Base-by-base conservation (phyloP, 23 red algal species). In the Gracilaria gracilis region DNA sequence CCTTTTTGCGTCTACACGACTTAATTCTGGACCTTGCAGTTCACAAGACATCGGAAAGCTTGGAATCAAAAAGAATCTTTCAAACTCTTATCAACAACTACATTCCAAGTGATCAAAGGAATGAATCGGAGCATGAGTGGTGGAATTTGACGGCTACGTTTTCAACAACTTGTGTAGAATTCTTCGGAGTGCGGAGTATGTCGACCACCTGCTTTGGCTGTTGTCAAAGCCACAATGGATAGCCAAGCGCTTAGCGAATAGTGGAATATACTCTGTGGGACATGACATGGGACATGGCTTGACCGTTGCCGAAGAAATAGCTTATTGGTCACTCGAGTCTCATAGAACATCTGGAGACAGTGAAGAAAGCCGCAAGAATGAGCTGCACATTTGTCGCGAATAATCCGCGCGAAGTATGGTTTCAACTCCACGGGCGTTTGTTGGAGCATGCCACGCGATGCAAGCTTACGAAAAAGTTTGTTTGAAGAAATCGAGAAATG, bases 351-450 rank as follows among this genome's bases (percentile, higher is more conserved):
- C 39, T 74, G 69, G 69, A 74, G 16, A 74, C 28, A 29, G 39
- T 74, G 39, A 29, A 29, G 23, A 74, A 42, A 29, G 77, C 77
- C n/a, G 77, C 77, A 14, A 33, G 77, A 32, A 37, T 79, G 73
- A 39, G 73, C 28, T 51, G 73, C 73, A 54, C 49, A 44, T 54
- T 51, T 48, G 31, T 81, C 23, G 51, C 20, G 51, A 57, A 34
- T 42, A 81, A 81, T 36, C 21, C 39, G 31, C 49, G 77, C n/a
- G 77, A 81, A 49, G 31, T 61, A 9, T 81, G 31, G 20, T 81
- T 81, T 81, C 77, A 81, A 34, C 49, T 81, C 6, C 31, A 81
- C 49, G 77, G 77, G n/a, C 49, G 77, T 25, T 39, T 81, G 77
- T 39, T 81, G 33, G 9, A 34, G 77, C 57, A 81, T 58, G 77